Base-by-base conservation (phyloP, 208 protist species). In the Acanthamoeba lenticulata region DNA sequence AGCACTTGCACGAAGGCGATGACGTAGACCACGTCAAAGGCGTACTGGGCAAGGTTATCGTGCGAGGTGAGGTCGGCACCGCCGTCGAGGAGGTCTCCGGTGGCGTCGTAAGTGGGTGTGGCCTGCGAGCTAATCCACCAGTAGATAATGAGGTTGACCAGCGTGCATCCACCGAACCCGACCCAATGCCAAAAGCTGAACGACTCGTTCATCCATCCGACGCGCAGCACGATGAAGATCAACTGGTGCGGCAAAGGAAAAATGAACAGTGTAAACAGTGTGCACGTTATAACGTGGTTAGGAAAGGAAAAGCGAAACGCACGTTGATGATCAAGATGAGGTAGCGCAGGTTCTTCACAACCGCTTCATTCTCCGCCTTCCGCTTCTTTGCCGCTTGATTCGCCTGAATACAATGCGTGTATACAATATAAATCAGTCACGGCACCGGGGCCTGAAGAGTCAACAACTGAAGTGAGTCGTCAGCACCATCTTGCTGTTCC, bases 321-420 rank as follows among this genome's bases (percentile, higher is more conserved):
- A 93, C 89, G 27, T 79, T 93, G 40, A 93, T 62, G 29, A 93
- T 81, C 7, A 81, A 27, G 29, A 93, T 19, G 21, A 93, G 69
- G 27, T 65, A 93, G 4, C 89, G 89, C 65, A 93, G 24, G 24
- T 62, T 47, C 38, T 93, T 83, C 21, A 93, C 81, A 27, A 93
- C 81, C 15, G 19, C 40, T 45, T 93, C 89, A 81, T 93, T 93
- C 27, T 93, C 89, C 2, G 42, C 36, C 69, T 21, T 81, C 5
- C 89, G 57, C 65, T 93, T 93, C 27, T 93, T 93, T n/a, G 89
- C 89, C 13, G 89, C 89, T 93, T 93, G 89, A 34, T 93, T 93
- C 45, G 89, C 89, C 89, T 93, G 40, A 49, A 29, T 17, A 52
- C 0, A 62, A 38, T 2, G 44, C 42, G 72, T 44, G 44, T 24